Evolutionary conservation across 352 stramenopile species (phyloP), one percentile per base, ranked within the genome.

Genomic region (Globisporangium ultimum): DNA sequence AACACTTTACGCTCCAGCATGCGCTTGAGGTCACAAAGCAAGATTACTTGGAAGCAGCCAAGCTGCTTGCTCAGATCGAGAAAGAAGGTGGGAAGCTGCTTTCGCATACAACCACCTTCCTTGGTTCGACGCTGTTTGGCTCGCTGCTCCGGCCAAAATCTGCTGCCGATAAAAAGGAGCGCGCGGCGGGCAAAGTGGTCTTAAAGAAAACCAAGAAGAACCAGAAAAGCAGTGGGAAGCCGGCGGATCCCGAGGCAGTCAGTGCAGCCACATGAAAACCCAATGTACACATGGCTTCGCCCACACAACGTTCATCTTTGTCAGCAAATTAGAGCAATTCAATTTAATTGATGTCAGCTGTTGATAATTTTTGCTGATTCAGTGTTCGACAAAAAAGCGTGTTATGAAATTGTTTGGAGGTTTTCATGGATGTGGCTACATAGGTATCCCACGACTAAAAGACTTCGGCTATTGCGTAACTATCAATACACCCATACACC

Each of bases 1-100:
- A 67, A 24, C 83, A 90, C 48, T 77, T 89, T 36, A 92, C 80
- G 22, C 70, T 78, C 9, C 82, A 92, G 53, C 73, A 84, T 46
- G 80, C 80, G 46, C 74, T 92, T 13, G 80, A 87, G 49, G 55
- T 80, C n/a, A 67, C 74, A 22, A 68, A 74, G 41, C 53, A 76
- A 20, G 78, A 90, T 21, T 80, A 73, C 20, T 52, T 88, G 0
- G 76, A 86, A 53, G 83, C 80, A 12, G 83, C 80, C 10, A 81
- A 81, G 49, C 61, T 90, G 60, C 67, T 92, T 36, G 66, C 75
- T 36, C 52, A 74, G 24, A 55, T 82, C n/a, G 70, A 79, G 21
- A 72, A 60, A n/a, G 36, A 68, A 13, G 45, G 58, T 36, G 51
- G 51, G 10, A 41, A 40, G 15, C 32, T 64, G 1, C 21, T n/a